phyloP scores from a whole-genome alignment of 495 filamentous ascomycete species.

The Aspergillus avenaceus region DNA sequence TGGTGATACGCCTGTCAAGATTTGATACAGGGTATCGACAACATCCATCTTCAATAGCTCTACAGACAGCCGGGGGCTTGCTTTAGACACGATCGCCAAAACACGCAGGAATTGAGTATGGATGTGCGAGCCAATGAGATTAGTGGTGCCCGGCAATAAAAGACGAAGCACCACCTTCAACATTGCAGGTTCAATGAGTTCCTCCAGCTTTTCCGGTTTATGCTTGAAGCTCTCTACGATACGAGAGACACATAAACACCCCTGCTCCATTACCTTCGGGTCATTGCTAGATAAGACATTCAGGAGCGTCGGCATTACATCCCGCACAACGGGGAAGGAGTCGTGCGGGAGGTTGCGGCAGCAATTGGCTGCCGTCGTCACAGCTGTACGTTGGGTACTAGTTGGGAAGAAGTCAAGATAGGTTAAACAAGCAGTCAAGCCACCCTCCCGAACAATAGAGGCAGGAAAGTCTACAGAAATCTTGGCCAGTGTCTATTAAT shows the following conservation, averaged over 20 bases:
- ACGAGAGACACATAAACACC: slow-evolving; percentile 90
- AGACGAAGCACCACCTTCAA: slow-evolving; percentile 85
- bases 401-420: slow-evolving; percentile 98
- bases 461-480: slow-evolving; percentile 96
- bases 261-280: slow-evolving; percentile 95
- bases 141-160: slow-evolving; percentile 89
- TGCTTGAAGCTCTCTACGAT: slow-evolving; percentile 96
- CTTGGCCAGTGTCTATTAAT: slow-evolving; percentile 76
- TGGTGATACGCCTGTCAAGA: slow-evolving; percentile 91
- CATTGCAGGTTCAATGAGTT: slow-evolving; percentile 81
- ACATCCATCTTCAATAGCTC: slow-evolving; percentile 96
- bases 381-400: slow-evolving; percentile 91
- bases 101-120: slow-evolving; percentile 96
- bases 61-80: slow-evolving; percentile 80
- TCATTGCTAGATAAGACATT: slow-evolving; percentile 89
- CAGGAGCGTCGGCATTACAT: slow-evolving; percentile 92
- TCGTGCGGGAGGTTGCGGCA: slow-evolving; percentile 94
- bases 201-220: slow-evolving; percentile 80
- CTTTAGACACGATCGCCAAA: slow-evolving; percentile 79
- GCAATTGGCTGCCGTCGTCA: slow-evolving; percentile 96
- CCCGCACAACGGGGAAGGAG: slow-evolving; percentile 79
- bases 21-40: slow-evolving; percentile 97
- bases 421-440: slow-evolving; percentile 85
- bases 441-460: slow-evolving; percentile 93
- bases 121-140: slow-evolving; percentile 90